Conservation (phyloP, 2,329 filamentous ascomycete species). For the Colletotrichum sp. region DNA sequence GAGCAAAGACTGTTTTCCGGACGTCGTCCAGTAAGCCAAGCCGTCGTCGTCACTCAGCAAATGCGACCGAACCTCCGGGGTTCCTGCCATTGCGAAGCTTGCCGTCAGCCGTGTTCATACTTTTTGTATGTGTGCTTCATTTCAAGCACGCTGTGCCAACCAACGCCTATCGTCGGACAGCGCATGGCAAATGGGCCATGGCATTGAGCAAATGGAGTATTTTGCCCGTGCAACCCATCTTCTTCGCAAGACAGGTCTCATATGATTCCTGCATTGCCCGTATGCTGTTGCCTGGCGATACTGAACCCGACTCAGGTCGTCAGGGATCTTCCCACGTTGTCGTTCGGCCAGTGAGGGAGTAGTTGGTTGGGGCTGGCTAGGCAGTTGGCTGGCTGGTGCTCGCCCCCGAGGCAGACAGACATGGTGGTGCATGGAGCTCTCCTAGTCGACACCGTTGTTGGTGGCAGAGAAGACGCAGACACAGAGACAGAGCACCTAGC, state of each 20-base stretch:
- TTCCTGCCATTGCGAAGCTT: not conserved
- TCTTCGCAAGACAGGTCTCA: conserved; percentile 2
- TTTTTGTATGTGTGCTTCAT: not conserved
- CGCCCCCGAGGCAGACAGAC: not conserved
- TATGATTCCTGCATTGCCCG: conserved; percentile 7
- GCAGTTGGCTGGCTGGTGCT: not conserved
- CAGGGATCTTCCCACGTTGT: conserved; percentile 1
- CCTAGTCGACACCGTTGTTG: too few species aligned
- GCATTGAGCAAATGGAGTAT: not conserved
- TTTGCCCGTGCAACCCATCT: not conserved
- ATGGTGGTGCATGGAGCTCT: not conserved
- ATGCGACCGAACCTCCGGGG: not conserved
- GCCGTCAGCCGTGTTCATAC: not conserved
- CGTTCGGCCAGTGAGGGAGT: not conserved
- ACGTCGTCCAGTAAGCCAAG: not conserved
- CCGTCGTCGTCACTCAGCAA: not conserved
- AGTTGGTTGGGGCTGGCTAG: too few species aligned
- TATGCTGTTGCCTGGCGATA: conserved; percentile 8
- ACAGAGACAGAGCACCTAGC: not conserved
- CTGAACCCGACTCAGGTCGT: not conserved
- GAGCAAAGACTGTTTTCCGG: not conserved
- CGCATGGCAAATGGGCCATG: not conserved
- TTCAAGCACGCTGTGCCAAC: not conserved
- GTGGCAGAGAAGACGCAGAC: too few species aligned
- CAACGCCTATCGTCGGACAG: not conserved